Evolutionary conservation across 1,284 basidiomycete species (phyloP).

Genomic region (Schizophyllum amplum): DNA sequence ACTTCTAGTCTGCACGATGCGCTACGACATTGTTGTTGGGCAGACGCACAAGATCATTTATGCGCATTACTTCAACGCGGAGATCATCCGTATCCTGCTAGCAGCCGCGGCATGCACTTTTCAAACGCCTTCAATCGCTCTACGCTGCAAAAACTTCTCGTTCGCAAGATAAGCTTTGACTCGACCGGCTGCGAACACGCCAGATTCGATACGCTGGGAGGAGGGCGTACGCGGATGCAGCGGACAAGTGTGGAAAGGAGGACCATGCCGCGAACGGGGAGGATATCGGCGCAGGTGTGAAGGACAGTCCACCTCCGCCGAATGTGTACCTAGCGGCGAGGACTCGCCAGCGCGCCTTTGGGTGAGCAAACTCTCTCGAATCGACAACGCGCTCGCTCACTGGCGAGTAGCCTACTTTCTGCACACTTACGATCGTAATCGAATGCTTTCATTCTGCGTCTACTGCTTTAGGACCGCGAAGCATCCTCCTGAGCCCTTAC

Average conservation of each 20-base stretch:
- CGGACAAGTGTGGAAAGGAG: slow-evolving; percentile 19
- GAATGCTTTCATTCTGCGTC: slow-evolving; percentile 79
- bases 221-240: slow-evolving; percentile 35
- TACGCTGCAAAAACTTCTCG: slow-evolving; percentile 74
- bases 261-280: slow-evolving; percentile 22
- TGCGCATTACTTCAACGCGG: slow-evolving; percentile 72
- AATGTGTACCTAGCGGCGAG: slow-evolving; percentile 69
- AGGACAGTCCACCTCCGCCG: slow-evolving; percentile 26
- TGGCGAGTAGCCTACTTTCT: slow-evolving; percentile 69
- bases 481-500: no score
- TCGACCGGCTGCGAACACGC: slow-evolving; percentile 53
- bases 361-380: slow-evolving; percentile 45
- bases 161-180: slow-evolving; percentile 68
- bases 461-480: no score
- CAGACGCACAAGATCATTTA: slow-evolving; percentile 66
- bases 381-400: background rate
- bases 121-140: slow-evolving; percentile 70
- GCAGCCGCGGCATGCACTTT: slow-evolving; percentile 60
- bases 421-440: slow-evolving; percentile 80
- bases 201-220: slow-evolving; percentile 51
- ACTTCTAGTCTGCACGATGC: slow-evolving; percentile 60
- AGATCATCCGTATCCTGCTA: slow-evolving; percentile 68
- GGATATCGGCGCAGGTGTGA: slow-evolving; percentile 18
- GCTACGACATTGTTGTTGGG: slow-evolving; percentile 56
- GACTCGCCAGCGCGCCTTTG: slow-evolving; percentile 85